Evolutionary conservation across 2,329 filamentous ascomycete species (phyloP).

Genomic region (Pleomassaria siparia): DNA sequence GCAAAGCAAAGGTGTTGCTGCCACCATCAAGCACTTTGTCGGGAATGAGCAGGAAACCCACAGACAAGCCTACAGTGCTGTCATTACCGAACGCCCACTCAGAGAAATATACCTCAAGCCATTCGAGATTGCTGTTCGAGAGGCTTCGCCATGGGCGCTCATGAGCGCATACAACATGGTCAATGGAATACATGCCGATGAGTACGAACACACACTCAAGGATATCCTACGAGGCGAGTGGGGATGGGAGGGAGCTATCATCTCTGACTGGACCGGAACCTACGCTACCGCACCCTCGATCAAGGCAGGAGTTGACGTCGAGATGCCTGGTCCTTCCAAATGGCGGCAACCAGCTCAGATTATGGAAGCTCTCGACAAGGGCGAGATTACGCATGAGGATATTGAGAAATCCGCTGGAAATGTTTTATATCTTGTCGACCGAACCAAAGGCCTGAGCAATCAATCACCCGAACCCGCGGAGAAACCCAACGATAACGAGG

Average conservation of each 20-base stretch:
- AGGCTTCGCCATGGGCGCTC: slow-evolving; percentile 67
- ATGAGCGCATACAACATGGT: slow-evolving; percentile 71
- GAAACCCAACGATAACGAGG: slow-evolving; percentile 53
- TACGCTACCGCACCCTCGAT: slow-evolving; percentile 43
- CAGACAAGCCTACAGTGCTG: slow-evolving; percentile 64
- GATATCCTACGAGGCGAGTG: slow-evolving; percentile 45
- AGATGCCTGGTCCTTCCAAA: slow-evolving; percentile 46
- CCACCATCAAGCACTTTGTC: slow-evolving; percentile 78
- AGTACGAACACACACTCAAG: slow-evolving; percentile 45
- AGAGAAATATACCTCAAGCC: slow-evolving; percentile 73
- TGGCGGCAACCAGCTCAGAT: slow-evolving; percentile 43
- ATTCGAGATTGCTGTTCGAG: slow-evolving; percentile 71
- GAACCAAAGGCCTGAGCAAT: slow-evolving; percentile 61
- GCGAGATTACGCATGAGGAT: slow-evolving; percentile 52
- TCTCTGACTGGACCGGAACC: slow-evolving; percentile 47
- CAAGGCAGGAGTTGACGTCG: slow-evolving; percentile 42
- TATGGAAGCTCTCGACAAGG: slow-evolving; percentile 34
- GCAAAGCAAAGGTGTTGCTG: slow-evolving; percentile 72
- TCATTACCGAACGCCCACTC: slow-evolving; percentile 65
- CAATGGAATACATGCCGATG: slow-evolving; percentile 57
- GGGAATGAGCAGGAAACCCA: slow-evolving; percentile 74
- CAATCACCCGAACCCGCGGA: slow-evolving; percentile 60
- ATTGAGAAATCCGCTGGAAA: slow-evolving; percentile 52
- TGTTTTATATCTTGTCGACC: slow-evolving; percentile 63
- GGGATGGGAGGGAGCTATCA: slow-evolving; percentile 47